Conservation (phyloP, 257 asterid species). For the Solanum sejunctum region DNA sequence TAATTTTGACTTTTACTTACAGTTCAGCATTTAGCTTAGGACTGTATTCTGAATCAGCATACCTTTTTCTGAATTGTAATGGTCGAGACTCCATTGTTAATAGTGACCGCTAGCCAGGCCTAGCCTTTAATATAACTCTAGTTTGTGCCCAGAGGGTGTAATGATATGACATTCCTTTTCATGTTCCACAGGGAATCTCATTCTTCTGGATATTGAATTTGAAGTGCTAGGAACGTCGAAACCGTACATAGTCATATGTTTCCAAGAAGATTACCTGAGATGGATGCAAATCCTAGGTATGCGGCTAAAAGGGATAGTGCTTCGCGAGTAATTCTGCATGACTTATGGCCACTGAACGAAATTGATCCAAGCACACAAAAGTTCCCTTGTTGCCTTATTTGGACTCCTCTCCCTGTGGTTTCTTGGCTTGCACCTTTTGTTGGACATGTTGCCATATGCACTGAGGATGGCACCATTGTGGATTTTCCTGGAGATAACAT, state of each 20-base stretch:
- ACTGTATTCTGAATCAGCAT: neutral
- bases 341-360: slow-evolving; percentile 62
- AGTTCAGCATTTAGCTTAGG: neutral
- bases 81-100: neutral
- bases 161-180: neutral
- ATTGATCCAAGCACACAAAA: slow-evolving; percentile 52
- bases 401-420: slow-evolving; percentile 88
- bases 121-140: neutral
- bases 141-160: neutral
- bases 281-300: slow-evolving; percentile 36
- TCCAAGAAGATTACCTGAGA: slow-evolving; percentile 18
- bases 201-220: neutral
- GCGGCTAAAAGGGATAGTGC: slow-evolving; percentile 9
- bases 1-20: neutral
- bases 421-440: slow-evolving; percentile 97
- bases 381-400: slow-evolving; percentile 84
- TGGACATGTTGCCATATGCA: slow-evolving; percentile 84
- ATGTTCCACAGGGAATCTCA: neutral
- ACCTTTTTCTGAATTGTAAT: neutral
- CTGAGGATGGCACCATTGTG: slow-evolving; percentile 60
- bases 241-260: slow-evolving; percentile 13
- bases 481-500: slow-evolving; percentile 77
- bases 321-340: slow-evolving; percentile 20
- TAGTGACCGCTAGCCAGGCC: neutral
- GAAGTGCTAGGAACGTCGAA: neutral